These are phyloP conservation scores for Talaromyces funiculosus DNA, from an alignment of 2,329 filamentous ascomycete species.

Conservation along the genomic window DNA sequence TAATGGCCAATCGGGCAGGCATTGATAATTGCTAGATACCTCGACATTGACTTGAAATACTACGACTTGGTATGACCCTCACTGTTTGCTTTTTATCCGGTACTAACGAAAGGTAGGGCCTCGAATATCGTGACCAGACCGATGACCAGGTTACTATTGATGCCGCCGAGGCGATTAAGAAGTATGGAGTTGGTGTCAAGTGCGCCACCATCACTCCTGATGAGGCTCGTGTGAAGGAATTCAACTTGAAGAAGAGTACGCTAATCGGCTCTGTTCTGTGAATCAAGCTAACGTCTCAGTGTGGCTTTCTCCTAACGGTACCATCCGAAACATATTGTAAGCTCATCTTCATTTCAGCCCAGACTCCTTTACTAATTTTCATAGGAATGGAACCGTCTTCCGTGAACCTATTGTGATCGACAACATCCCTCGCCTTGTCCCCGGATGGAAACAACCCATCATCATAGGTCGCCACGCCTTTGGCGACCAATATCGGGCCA, in stretches of 20 bases:
- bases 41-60: constrained; percentile 98
- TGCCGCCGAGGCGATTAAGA: constrained; percentile 95
- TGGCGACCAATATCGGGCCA: constrained; percentile 96
- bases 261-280: constrained; percentile 1
- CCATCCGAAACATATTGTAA: constrained; percentile 60
- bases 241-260: constrained; percentile 96
- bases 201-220: constrained; percentile 99
- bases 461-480: constrained; percentile 98
- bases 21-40: constrained; percentile 51
- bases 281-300: constrained; percentile 46
- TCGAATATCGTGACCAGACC: constrained; percentile 92
- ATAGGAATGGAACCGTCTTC: constrained; percentile 87
- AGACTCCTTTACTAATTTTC: too few relatives aligned
- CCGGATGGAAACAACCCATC: constrained; percentile 98
- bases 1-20: background rate
- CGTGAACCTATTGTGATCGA: constrained; percentile 97
- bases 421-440: constrained; percentile 84
- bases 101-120: constrained; percentile 48
- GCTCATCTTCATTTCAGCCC: too few relatives aligned
- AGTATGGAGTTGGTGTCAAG: constrained; percentile 98
- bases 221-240: constrained; percentile 93
- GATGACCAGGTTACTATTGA: constrained; percentile 94
- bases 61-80: constrained; percentile 63
- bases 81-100: background rate
- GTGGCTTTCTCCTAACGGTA: constrained; percentile 98